Evolutionary conservation across 495 filamentous ascomycete genomes (phyloP).

Genomic region (Pseudevernia furfuracea): DNA sequence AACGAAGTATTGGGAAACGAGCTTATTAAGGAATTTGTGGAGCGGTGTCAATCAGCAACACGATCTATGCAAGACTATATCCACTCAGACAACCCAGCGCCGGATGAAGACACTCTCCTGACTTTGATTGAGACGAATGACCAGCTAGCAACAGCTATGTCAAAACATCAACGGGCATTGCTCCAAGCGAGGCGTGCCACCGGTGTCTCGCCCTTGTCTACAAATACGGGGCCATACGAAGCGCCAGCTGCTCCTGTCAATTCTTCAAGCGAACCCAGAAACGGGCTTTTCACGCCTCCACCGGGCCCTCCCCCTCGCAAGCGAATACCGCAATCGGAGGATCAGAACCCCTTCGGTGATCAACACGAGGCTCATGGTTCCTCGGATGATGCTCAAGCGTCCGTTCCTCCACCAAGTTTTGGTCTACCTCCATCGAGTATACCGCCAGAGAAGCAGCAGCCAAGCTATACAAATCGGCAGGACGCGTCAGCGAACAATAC

Average conservation of each 20-base stretch:
- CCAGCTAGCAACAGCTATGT: constrained; percentile 66
- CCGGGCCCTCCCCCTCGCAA: constrained; percentile 11
- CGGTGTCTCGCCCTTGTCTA: constrained; percentile 4
- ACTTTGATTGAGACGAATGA: constrained; percentile 94
- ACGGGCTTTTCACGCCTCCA: constrained; percentile 8
- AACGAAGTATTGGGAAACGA: constrained; percentile 72
- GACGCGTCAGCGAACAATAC: background rate
- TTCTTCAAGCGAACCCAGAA: background rate
- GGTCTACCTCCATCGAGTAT: constrained; percentile 16
- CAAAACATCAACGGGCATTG: constrained; percentile 72
- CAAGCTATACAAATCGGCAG: constrained; percentile 11
- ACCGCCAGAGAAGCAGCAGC: constrained; percentile 3
- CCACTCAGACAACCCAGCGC: constrained; percentile 61
- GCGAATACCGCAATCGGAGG: constrained; percentile 2
- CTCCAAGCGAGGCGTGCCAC: constrained; percentile 53
- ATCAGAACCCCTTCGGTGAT: constrained; percentile 21
- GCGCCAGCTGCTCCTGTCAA: background rate
- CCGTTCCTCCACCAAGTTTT: constrained; percentile 11
- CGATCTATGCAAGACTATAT: constrained; percentile 80
- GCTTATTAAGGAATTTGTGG: constrained; percentile 82
- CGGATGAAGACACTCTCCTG: constrained; percentile 87
- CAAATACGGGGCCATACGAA: constrained; percentile 11
- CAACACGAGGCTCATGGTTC: constrained; percentile 11
- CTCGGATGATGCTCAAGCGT: background rate
- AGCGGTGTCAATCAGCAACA: constrained; percentile 74